phyloP scores from a whole-genome alignment of 768 basidiomycete species.

The Russula sp. region DNA sequence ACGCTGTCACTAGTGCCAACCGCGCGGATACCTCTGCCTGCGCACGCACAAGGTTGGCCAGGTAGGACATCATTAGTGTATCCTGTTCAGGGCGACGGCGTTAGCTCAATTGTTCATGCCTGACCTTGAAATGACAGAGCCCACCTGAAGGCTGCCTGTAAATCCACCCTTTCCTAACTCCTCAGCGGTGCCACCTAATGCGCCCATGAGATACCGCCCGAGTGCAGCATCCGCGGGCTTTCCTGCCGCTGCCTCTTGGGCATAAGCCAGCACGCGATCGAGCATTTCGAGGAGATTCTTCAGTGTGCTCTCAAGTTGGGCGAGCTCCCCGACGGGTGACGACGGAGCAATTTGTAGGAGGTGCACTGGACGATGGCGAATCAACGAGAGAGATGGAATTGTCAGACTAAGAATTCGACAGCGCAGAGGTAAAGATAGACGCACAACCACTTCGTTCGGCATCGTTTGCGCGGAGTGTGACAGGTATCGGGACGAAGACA shows the following conservation, averaged over 20 bases:
- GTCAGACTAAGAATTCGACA: conserved; percentile 1
- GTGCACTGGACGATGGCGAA: conserved; percentile 50
- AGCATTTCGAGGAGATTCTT: conserved; percentile 68
- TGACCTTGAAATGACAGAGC: conserved; percentile 10
- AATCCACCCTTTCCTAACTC: conserved; percentile 69
- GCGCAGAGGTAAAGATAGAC: conserved; percentile 30
- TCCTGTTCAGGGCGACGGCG: conserved; percentile 44
- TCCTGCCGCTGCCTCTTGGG: conserved; percentile 74
- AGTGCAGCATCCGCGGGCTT: conserved; percentile 75
- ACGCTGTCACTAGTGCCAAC: conserved; percentile 63
- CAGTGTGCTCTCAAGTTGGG: conserved; percentile 70
- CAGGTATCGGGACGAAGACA: conserved; percentile 90
- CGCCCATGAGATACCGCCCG: conserved; percentile 88
- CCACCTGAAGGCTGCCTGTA: conserved; percentile 69
- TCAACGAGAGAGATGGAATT: not conserved
- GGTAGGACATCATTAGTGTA: conserved; percentile 89
- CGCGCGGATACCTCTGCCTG: conserved; percentile 91
- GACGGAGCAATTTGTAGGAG: conserved; percentile 48
- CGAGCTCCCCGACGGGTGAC: conserved; percentile 55
- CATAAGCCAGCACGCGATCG: conserved; percentile 80
- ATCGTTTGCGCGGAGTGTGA: conserved; percentile 74
- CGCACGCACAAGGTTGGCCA: conserved; percentile 87
- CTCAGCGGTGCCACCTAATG: conserved; percentile 64
- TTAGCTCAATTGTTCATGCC: conserved; percentile 23
- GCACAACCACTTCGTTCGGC: conserved; percentile 81